phyloP scores from a whole-genome alignment of 257 asterid species.

The Solanum chilense region DNA sequence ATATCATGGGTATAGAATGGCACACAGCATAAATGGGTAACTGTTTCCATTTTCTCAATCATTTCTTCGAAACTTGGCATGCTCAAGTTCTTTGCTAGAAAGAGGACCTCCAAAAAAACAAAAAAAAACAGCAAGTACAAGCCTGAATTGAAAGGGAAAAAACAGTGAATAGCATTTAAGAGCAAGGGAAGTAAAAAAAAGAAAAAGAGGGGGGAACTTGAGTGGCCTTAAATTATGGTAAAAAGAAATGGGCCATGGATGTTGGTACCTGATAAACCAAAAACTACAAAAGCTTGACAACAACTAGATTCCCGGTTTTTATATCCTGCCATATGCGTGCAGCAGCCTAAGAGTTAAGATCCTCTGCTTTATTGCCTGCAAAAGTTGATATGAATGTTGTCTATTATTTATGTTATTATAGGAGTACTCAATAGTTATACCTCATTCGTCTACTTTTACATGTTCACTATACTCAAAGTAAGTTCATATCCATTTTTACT shows the following conservation, averaged over 20 bases:
- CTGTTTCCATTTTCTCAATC: background rate
- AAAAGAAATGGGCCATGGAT: background rate
- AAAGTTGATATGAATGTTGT: background rate
- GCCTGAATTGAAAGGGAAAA: background rate
- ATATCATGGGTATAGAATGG: background rate
- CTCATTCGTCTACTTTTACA: background rate
- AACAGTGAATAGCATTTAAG: background rate
- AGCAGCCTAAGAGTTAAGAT: background rate
- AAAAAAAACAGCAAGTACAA: background rate
- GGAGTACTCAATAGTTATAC: background rate
- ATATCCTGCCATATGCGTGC: background rate
- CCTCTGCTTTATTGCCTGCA: background rate
- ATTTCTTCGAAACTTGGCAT: background rate
- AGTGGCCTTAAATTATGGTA: background rate
- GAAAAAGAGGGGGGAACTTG: background rate
- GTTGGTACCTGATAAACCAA: background rate
- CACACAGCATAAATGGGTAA: background rate
- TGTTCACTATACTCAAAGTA: background rate
- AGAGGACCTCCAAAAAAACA: background rate
- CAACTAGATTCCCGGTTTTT: background rate
- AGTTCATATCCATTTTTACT: no score
- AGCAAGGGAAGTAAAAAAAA: background rate
- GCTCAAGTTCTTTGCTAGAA: background rate
- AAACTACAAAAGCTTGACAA: background rate
- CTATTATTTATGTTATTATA: background rate